Percentiles rank a stretch among this genome's conserved stretches.
Evolutionary conservation across 805 yeast species (phyloP).

Genomic region (Cyberlindnera suaveolens): DNA sequence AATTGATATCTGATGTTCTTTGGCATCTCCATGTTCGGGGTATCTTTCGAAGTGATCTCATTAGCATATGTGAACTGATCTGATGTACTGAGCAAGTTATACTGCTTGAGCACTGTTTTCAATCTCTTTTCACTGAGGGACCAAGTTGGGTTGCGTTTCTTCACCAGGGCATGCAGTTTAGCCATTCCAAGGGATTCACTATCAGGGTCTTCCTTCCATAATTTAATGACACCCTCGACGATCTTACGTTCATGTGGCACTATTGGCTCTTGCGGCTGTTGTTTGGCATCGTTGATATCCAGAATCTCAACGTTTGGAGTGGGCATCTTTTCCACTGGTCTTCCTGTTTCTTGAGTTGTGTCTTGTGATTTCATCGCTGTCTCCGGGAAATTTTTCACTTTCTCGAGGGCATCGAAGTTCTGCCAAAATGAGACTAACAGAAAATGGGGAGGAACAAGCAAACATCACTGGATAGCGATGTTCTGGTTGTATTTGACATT

Average conservation of each 20-base stretch:
- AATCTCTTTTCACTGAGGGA: conserved; percentile 52
- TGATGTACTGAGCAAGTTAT: conserved; percentile 43
- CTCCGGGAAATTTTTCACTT: no score
- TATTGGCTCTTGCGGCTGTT: conserved; percentile 11
- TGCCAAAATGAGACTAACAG: no score
- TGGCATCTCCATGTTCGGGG: conserved; percentile 39
- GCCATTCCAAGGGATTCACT: conserved; percentile 52
- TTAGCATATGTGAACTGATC: conserved; percentile 44
- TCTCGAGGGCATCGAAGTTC: no score
- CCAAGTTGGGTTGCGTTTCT: conserved; percentile 55
- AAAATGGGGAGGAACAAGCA: no score
- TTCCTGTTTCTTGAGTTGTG: no score
- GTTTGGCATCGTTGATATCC: conserved; percentile 23
- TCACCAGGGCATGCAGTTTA: conserved; percentile 47
- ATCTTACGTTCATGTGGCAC: conserved; percentile 23
- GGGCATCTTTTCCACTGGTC: not conserved
- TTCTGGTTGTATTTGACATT: no score
- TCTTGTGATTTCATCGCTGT: no score
- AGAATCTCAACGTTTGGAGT: conserved; percentile 24
- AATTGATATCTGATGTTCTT: conserved; percentile 37
- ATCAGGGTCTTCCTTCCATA: conserved; percentile 65
- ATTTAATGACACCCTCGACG: conserved; percentile 45
- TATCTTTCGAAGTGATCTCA: conserved; percentile 44
- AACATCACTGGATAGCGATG: no score
- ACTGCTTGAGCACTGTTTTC: conserved; percentile 44